Conservation (phyloP, 805 yeast species). For the Candida odintsovae region DNA sequence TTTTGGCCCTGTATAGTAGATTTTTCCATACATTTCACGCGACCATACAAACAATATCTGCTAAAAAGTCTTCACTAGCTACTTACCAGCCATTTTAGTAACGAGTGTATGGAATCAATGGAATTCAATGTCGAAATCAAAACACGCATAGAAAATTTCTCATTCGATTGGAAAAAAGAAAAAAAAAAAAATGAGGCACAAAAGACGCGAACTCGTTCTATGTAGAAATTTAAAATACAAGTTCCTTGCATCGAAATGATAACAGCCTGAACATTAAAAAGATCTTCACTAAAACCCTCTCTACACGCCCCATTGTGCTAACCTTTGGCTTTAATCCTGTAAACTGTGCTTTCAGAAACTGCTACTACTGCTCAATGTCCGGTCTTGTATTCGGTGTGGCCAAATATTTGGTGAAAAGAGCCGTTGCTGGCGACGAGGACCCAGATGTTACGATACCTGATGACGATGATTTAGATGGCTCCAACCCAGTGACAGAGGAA, state of each 20-base stretch:
- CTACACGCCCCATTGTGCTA: neutral
- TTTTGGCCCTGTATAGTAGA: neutral
- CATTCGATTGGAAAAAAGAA: neutral
- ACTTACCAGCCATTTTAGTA: neutral
- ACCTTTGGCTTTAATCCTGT: no score
- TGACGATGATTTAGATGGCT: constrained; percentile 49
- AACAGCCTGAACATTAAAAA: neutral
- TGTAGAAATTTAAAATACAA: neutral
- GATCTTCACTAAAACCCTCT: neutral
- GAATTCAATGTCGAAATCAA: neutral
- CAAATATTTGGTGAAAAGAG: constrained; percentile 21
- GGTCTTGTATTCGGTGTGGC: constrained; percentile 18
- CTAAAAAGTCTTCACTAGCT: neutral
- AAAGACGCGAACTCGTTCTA: neutral
- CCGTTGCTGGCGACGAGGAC: constrained; percentile 20
- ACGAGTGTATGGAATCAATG: neutral
- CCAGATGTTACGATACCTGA: constrained; percentile 36
- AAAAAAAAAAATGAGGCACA: neutral
- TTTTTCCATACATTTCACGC: neutral
- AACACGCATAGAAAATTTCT: neutral
- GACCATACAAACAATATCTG: neutral
- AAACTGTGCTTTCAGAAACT: neutral
- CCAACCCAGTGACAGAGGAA: constrained; percentile 89
- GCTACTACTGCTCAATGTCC: constrained; percentile 11
- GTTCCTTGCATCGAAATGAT: neutral